A percentile compares a stretch with the other conserved stretches of the same genome.
Conservation (phyloP, 2,329 filamentous ascomycete genomes). For the Bimuria novae-zelandiae region DNA sequence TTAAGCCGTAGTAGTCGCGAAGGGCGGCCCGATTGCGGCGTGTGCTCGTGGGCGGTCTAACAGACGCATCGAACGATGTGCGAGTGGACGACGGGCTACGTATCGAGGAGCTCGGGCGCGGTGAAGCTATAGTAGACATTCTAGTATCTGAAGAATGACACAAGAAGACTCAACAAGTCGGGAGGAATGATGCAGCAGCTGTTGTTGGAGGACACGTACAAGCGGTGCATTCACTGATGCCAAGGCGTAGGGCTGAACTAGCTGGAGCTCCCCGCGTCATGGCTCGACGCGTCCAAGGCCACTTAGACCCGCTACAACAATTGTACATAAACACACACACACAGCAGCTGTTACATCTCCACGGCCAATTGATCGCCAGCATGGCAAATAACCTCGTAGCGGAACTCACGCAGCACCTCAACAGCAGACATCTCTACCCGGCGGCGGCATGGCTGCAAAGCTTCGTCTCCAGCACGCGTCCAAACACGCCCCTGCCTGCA, state of each 20-base stretch:
- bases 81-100: constrained; percentile 76
- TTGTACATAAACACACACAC: not conserved
- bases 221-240: constrained; percentile 14
- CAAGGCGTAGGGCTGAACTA: constrained; percentile 23
- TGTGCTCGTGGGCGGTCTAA: constrained; percentile 46
- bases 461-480: constrained; percentile 62
- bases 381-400: constrained; percentile 36
- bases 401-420: constrained; percentile 59
- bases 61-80: constrained; percentile 64
- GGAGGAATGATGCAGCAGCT: not conserved
- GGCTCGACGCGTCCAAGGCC: constrained; percentile 3
- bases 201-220: constrained; percentile 1
- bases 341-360: not conserved
- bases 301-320: not conserved
- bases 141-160: constrained; percentile 3
- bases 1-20: constrained; percentile 93
- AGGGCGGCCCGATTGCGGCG: constrained; percentile 82
- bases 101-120: constrained; percentile 61
- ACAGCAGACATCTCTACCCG: constrained; percentile 59
- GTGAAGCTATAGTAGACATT: constrained; percentile 66
- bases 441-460: constrained; percentile 65
- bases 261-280: constrained; percentile 23
- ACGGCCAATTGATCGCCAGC: constrained; percentile 11
- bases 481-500: constrained; percentile 67
- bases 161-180: not conserved